Base-by-base conservation (phyloP, 495 filamentous ascomycete species). In the Massariosphaeria phaeospora region DNA sequence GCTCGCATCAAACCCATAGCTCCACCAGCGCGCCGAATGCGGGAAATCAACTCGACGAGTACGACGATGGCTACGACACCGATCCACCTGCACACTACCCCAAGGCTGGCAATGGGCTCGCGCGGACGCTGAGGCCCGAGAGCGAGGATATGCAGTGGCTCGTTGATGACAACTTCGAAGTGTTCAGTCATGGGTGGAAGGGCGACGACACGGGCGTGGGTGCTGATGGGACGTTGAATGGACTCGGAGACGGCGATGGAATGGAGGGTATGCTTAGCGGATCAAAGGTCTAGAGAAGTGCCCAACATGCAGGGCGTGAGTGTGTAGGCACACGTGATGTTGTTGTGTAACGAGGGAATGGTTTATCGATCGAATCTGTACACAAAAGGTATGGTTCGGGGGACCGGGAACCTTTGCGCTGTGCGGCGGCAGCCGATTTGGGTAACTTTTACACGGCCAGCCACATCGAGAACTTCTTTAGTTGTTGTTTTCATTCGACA, bases 81-180 rank as follows among this genome's bases (percentile, higher is more conserved):
- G 68, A 69, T 40, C 59, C 69, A 42, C 64, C 70, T 38, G 62
- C 68, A 38, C 57, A 70, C 44, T 64, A 71, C 61, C 59, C 68
- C 17, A 59, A 67, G 61, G 61, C 70, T 4, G 70, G 70, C n/a
- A 45, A 70, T 36, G 70, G 70, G 2, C 52, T 73, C 5, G 64
- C 67, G 45, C 40, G 62, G 11, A 69, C 63, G 1, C 29, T 73
- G 42, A 65, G 64, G 25, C 62, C 67, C 4, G 70, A 70, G 51
- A 60, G 57, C 42, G 67, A 71, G 34, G 67, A 73, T 45, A 41
- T 70, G 39, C 48, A 66, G 41, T 69, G 65, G 68, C 53, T 73
- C 8, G 65, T 73, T 7, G 70, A 73, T 38, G 69, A 71, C 34
- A 66, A 67, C 34, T 67, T 61, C 40, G 67, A 67, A 21, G 67